phyloP scores from a whole-genome alignment of 192 early-diverging fungal species.

The Umbelopsis sp. region DNA sequence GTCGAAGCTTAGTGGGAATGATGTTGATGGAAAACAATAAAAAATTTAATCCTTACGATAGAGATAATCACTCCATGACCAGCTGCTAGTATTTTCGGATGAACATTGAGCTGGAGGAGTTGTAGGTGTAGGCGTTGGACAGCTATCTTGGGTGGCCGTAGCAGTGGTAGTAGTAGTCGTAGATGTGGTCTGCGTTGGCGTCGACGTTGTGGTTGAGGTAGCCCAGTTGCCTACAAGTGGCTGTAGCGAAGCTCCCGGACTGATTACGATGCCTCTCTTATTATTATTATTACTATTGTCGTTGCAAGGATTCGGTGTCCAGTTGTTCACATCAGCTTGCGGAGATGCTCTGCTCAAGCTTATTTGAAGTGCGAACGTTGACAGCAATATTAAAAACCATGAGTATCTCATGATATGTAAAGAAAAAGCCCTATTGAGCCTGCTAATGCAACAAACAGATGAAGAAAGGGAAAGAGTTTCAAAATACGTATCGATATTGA shows the following conservation, averaged over 20 bases:
- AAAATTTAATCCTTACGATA: neutral
- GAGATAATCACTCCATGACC: slow-evolving; percentile 20
- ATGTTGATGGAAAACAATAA: neutral
- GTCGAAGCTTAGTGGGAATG: neutral
- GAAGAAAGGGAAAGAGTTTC: slow-evolving; percentile 4
- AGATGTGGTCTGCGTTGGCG: slow-evolving; percentile 14
- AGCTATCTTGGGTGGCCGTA: slow-evolving; percentile 11
- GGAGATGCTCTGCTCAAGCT: neutral
- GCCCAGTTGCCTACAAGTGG: slow-evolving; percentile 5
- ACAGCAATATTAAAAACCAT: slow-evolving; percentile 3
- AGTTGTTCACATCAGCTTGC: neutral
- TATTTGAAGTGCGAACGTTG: neutral
- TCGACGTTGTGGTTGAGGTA: neutral
- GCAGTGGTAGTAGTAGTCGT: slow-evolving; percentile 1
- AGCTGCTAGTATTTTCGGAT: neutral
- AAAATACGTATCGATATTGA: neutral
- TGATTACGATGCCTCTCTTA: slow-evolving; percentile 13
- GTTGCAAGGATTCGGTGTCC: slow-evolving; percentile 3
- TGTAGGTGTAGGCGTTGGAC: neutral
- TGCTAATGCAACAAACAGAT: neutral
- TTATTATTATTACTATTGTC: slow-evolving; percentile 2
- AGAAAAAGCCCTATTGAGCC: neutral
- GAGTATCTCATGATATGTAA: slow-evolving; percentile 1
- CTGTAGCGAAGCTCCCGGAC: neutral
- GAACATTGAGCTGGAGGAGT: neutral